These are phyloP conservation scores for Gloeostereum incarnatum DNA, from an alignment of 768 basidiomycete genomes.

Conservation along the genomic window DNA sequence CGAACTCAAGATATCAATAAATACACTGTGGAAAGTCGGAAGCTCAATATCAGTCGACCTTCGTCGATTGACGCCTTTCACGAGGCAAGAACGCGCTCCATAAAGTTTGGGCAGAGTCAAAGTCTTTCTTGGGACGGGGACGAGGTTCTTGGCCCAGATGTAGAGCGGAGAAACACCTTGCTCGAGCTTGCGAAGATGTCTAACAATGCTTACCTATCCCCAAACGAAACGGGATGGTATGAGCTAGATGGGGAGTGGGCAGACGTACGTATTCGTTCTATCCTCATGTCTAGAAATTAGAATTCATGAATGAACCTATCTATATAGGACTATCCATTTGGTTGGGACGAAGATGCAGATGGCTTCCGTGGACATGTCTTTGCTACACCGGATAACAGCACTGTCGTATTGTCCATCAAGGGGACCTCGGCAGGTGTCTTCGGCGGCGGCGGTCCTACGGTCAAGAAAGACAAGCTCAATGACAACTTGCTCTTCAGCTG, in stretches of 20 bases:
- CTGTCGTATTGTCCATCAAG: slow-evolving; percentile 84
- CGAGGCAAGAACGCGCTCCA: slow-evolving; percentile 34
- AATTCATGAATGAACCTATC: neutral
- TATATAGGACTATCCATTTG: slow-evolving; percentile 67
- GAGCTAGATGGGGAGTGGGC: slow-evolving; percentile 62
- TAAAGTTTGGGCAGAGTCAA: slow-evolving; percentile 35
- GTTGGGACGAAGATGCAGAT: slow-evolving; percentile 85
- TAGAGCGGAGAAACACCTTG: slow-evolving; percentile 66
- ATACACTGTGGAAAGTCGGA: slow-evolving; percentile 29
- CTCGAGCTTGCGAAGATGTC: slow-evolving; percentile 90
- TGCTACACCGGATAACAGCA: slow-evolving; percentile 72
- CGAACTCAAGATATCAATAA: slow-evolving; percentile 8
- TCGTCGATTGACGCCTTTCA: slow-evolving; percentile 35
- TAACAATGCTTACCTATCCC: slow-evolving; percentile 75
- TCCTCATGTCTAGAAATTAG: neutral
- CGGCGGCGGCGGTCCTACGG: slow-evolving; percentile 75
- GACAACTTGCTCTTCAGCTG: slow-evolving; percentile 92
- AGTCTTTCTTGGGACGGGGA: slow-evolving; percentile 64
- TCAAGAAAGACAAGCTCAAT: slow-evolving; percentile 86
- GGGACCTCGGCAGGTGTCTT: slow-evolving; percentile 80
- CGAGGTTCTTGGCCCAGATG: slow-evolving; percentile 66
- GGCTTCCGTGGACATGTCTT: slow-evolving; percentile 92
- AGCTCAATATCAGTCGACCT: slow-evolving; percentile 30
- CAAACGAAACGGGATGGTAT: slow-evolving; percentile 67
- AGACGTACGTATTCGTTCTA: slow-evolving; percentile 22